Conservation (phyloP, 306 rosid genomes). For the Citrullus colocynthis region DNA sequence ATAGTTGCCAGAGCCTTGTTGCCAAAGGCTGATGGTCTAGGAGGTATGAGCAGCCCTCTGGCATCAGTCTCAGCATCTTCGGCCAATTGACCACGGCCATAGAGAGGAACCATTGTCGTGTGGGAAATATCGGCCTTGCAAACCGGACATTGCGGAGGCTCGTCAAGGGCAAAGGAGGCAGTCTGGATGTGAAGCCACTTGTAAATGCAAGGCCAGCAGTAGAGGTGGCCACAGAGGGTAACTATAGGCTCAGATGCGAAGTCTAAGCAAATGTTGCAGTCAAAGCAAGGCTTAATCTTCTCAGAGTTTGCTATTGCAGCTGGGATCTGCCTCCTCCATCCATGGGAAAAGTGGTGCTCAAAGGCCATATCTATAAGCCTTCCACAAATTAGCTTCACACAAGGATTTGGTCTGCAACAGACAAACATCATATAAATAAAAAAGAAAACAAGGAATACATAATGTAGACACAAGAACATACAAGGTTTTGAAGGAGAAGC, state of each 20-base stretch:
- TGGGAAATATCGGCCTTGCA: constrained; percentile 77
- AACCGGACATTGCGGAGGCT: constrained; percentile 86
- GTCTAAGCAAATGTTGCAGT: constrained; percentile 89
- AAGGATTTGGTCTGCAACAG: background rate
- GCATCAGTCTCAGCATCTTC: constrained; percentile 5
- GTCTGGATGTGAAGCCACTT: constrained; percentile 82
- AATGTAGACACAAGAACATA: background rate
- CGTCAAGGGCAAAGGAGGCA: constrained; percentile 50
- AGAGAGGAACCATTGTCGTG: constrained; percentile 74
- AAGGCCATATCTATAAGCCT: constrained; percentile 33
- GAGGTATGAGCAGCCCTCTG: constrained; percentile 37
- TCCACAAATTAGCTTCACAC: background rate
- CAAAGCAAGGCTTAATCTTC: constrained; percentile 35
- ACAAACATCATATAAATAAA: background rate
- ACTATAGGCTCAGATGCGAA: constrained; percentile 66
- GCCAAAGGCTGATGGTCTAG: constrained; percentile 65
- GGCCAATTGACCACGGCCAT: constrained; percentile 47
- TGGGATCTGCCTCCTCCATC: constrained; percentile 41
- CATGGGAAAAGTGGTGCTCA: constrained; percentile 34
- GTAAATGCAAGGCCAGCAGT: constrained; percentile 97
- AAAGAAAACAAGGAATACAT: background rate
- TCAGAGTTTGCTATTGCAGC: constrained; percentile 28
- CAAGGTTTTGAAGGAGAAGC: background rate
- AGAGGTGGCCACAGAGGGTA: constrained; percentile 89
- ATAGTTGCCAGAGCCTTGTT: constrained; percentile 10